Percentiles rank a stretch among this genome's conserved stretches.
phyloP scores from a whole-genome alignment of 352 stramenopile species.

The Saprolegnia parasitica region DNA sequence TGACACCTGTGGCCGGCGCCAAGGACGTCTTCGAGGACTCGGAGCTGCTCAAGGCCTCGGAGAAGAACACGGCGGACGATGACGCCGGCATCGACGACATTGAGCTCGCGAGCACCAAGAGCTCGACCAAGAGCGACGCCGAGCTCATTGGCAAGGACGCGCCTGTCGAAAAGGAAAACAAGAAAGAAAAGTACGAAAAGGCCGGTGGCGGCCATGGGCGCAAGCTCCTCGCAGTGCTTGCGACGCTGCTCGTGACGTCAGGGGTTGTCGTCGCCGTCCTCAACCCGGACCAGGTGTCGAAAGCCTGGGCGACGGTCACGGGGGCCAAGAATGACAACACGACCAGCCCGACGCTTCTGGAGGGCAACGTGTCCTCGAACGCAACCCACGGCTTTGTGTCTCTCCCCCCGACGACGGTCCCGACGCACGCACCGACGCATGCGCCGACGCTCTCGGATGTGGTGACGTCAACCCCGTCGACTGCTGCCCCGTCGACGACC shows the following conservation, averaged over 20 bases:
- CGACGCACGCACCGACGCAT: neutral
- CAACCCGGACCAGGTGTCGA: neutral
- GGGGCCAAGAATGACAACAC: neutral
- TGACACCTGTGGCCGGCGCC: constrained; percentile 15
- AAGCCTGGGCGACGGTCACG: neutral
- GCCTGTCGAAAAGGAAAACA: constrained; percentile 22
- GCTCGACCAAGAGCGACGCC: constrained; percentile 27
- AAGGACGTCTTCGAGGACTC: constrained; percentile 9
- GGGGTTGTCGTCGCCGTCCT: neutral
- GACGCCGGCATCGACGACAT: constrained; percentile 15
- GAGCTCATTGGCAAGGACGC: constrained; percentile 25
- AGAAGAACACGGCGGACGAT: constrained; percentile 21
- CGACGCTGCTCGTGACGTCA: neutral
- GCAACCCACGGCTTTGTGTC: neutral
- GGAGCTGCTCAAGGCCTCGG: constrained; percentile 17
- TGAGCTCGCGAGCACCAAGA: constrained; percentile 22
- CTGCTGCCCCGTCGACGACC: neutral
- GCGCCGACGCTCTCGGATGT: neutral
- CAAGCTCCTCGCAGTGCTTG: neutral
- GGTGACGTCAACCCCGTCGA: neutral
- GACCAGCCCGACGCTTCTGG: neutral
- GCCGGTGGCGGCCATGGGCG: neutral
- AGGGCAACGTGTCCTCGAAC: neutral
- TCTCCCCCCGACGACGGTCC: neutral
- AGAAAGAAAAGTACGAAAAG: constrained; percentile 26